Evolutionary conservation across 768 basidiomycete species (phyloP), one percentile per base, ranked within the genome.

Genomic region (Pleurotus salmoneostramineus): DNA sequence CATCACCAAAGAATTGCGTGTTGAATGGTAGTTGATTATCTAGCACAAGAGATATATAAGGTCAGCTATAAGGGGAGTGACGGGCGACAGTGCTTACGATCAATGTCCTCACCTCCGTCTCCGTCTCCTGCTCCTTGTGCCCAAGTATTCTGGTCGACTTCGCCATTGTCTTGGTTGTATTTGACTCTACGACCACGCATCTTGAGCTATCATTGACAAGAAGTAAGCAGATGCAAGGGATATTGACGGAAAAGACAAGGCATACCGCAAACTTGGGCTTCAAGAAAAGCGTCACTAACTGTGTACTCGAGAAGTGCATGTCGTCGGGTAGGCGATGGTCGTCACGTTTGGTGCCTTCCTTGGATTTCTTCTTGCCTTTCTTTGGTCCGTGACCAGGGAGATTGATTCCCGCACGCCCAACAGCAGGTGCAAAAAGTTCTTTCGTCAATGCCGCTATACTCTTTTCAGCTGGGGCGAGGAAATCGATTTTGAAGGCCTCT

Each of bases 141-240:
- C 97, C 97, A 98, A 77, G 95, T 98, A 60, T 91, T 86, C 72
- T 95, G 94, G 67, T 98, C 96, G 31, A 96, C 87, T 71, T 97
- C 95, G 32, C 90, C 94, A 62, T 94, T 88, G 32, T 81, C 83
- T 57, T 84, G 79, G 57, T 86, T 83, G 63, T 79, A 73, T 63
- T 69, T 65, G 47, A 78, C 83, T 37, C 79, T 78, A 56, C 85
- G 85, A 6, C 91, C 90, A 11, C 95, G 86, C 93, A 97, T 95
- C 66, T 85, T 90, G 37, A 98, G 73, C 96, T 98, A 68, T 27
- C 21, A 27, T 27, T 27, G 21, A 27, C 6, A 58, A 50, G 33
- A 32, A 43, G 14, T 31, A n/a, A 50, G 32, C 12, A 11, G 7
- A 4, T n/a, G 51, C 50, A 51, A 27, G 21, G 5, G 4, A 17